Conservation (phyloP, 2,329 filamentous ascomycete species). For the Cytospora leucostoma region DNA sequence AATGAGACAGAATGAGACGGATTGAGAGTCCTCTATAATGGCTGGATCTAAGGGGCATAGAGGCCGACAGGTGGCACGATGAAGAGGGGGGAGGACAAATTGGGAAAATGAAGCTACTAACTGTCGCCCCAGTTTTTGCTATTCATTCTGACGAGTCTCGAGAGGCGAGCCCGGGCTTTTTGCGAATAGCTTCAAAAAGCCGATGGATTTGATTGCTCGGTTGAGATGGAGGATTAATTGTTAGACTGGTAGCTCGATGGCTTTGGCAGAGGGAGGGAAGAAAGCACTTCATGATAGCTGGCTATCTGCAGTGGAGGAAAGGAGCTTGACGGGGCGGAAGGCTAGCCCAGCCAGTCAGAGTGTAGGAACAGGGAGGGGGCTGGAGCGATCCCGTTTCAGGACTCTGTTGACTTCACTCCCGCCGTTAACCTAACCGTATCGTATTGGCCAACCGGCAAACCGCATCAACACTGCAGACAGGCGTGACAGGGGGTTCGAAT, state of each 20-base stretch:
- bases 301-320: constrained; percentile 20
- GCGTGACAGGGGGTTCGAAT: neutral
- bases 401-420: neutral
- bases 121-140: constrained; percentile 29
- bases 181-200: constrained; percentile 26
- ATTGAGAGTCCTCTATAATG: too few species aligned
- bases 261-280: constrained; percentile 17
- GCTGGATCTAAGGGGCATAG: neutral
- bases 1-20: too few species aligned
- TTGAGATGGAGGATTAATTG: constrained; percentile 24
- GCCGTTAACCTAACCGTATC: neutral
- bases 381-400: constrained; percentile 5
- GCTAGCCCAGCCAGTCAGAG: constrained; percentile 14
- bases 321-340: constrained; percentile 11
- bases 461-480: neutral
- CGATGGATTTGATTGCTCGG: constrained; percentile 22
- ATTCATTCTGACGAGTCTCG: constrained; percentile 22
- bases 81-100: constrained; percentile 16
- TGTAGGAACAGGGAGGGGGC: constrained; percentile 3
- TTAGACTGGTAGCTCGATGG: constrained; percentile 23
- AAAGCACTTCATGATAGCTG: constrained; percentile 24
- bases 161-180: constrained; percentile 12
- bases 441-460: neutral
- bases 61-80: constrained; percentile 3
- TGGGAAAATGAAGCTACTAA: constrained; percentile 21